Evolutionary conservation across 2,329 filamentous ascomycete genomes (phyloP), one percentile per base, ranked within the genome.

Genomic region (Aspergillus fijiensis): DNA sequence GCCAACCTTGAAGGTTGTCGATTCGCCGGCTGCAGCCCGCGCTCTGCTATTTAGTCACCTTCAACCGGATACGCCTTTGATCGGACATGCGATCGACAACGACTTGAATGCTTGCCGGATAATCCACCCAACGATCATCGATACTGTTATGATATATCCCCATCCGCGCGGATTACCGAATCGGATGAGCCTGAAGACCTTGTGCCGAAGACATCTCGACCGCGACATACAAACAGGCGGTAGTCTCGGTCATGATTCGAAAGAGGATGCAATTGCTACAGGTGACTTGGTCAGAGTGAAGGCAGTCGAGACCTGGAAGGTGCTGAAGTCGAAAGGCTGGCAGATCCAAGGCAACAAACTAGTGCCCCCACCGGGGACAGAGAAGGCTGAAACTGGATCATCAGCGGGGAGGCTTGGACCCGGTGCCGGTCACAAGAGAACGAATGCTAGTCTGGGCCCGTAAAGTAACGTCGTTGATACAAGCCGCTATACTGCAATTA

Each of bases 11-110:
- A 86, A 85, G 55, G 89, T 96, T 49, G 91, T 96, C 9, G 79
- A 87, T 0, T 92, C 89, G 0, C 93, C 93, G 0, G 79, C 85
- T 23, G 84, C 80, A 29, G 95, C 95, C 1, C 88, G 95, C 9
- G 81, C 86, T 1, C 82, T 97, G 0, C 84, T 99, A 9, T 91
- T 96, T 75, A 83, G 84, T 0, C 82, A 90, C 56, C 83, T 99
- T 53, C 84, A 87, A 1, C 90, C 92, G 0, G 79, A 83, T 0
- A 99, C 93, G 0, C 90, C 93, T 0, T 78, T 99, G 0, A 90
- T 99, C 51, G 95, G 95, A 0, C 95, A 99, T 74, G 93, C 92
- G 0, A 85, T 98, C 9, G 95, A 99, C 70, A 99, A 99, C 72
- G 95, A 99, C 70, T 84, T 99, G 58, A 97, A 96, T 72, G 86